Percentiles rank a stretch among this genome's conserved stretches.
Conservation (phyloP, 768 basidiomycete genomes). For the Pleurotus eryngii region DNA sequence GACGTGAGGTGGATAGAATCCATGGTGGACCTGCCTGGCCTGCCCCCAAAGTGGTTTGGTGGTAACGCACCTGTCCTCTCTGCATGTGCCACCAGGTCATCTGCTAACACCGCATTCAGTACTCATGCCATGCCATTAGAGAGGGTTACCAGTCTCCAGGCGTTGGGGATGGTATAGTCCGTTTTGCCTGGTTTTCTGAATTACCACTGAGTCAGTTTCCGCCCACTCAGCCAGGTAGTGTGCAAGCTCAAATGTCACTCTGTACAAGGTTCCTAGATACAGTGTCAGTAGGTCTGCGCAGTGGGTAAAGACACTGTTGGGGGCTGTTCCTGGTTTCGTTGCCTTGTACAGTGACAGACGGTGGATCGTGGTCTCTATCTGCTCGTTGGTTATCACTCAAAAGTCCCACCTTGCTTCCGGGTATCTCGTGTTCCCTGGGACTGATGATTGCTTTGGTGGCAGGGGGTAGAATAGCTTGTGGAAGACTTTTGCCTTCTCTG, state of each 20-base stretch:
- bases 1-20: slow-evolving; percentile 24
- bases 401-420: slow-evolving; percentile 7
- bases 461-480: slow-evolving; percentile 14
- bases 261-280: slow-evolving; percentile 16
- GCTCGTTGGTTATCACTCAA: not conserved
- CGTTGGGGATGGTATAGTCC: slow-evolving; percentile 29
- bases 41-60: slow-evolving; percentile 22
- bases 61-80: slow-evolving; percentile 20
- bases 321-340: slow-evolving; percentile 18
- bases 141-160: slow-evolving; percentile 30
- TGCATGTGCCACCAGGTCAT: slow-evolving; percentile 10
- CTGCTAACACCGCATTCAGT: slow-evolving; percentile 8
- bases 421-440: slow-evolving; percentile 4
- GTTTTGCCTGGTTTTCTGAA: slow-evolving; percentile 34
- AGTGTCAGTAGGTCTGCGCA: slow-evolving; percentile 9
- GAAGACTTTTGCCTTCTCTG: slow-evolving; percentile 1
- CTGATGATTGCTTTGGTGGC: slow-evolving; percentile 4
- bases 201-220: slow-evolving; percentile 20
- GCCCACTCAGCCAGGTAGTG: slow-evolving; percentile 26
- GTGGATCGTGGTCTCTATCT: slow-evolving; percentile 10
- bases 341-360: slow-evolving; percentile 25
- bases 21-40: slow-evolving; percentile 24
- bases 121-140: slow-evolving; percentile 15
- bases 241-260: slow-evolving; percentile 24
- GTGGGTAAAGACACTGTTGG: slow-evolving; percentile 17